Base-by-base conservation (phyloP, 306 rosid genomes). In the Canavalia gladiata region DNA sequence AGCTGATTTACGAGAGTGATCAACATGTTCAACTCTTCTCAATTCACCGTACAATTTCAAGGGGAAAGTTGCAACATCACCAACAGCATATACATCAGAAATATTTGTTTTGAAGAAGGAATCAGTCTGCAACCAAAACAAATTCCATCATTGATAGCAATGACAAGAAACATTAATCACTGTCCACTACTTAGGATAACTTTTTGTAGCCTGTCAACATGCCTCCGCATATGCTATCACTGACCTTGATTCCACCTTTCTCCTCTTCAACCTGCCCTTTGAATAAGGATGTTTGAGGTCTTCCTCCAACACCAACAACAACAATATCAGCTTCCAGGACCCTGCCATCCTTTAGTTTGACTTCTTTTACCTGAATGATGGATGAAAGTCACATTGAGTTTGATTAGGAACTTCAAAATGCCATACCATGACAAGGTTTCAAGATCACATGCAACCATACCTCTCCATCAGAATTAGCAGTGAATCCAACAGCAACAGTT, bases 1-100 rank as follows among this genome's bases (percentile, higher is more conserved):
- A n/a, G 98, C 99, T n/a, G 99, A 95, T 87, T 93, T 93, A 82
- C 99, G 96, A 75, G 99, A 76, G 79, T 95, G 99, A 77, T 95
- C 99, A 13, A 93, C 98, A 29, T 95, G 99, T 84, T 95, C 99
- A 57, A 95, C 98, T 85, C 99, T 88, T 84, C 99, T 90, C 82
- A 86, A 64, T 75, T 95, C 99, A 34, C 85, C 83, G 83, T 90
- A 95, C 84, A 93, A 68, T 85, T 95, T 95, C 89, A 95, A 70
- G 31, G 98, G 98, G 88, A 89, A 95, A 49, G 99, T 93, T 67
- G 98, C 97, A 30, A 95, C 98, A 86, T 95, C 99, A 65, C 99
- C 99, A 43, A 95, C 97, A 71, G 99, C 99, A 86, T 95, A 95
- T 54, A 95, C 99, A 80, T 56, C 86, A n/a, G 97, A 82, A 70